A percentile compares a stretch with the other conserved stretches of the same genome.
Evolutionary conservation across 805 yeast genomes (phyloP).

Genomic region (Schwanniomyces occidentalis): DNA sequence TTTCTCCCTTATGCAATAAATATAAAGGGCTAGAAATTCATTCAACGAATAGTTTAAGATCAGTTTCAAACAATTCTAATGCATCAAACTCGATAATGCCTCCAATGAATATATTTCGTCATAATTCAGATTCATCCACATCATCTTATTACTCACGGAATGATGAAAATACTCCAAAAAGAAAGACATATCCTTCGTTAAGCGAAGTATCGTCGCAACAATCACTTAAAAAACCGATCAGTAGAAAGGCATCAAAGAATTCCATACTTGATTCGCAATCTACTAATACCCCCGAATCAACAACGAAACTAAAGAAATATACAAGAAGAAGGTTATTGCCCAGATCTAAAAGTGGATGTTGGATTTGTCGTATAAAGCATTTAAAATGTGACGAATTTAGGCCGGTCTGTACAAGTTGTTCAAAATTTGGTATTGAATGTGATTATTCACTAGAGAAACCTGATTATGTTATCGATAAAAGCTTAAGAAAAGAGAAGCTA

Average conservation of each 20-base stretch:
- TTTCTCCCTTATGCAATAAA: constrained; percentile 21
- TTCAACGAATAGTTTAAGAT: constrained; percentile 6
- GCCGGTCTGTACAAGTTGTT: constrained; percentile 39
- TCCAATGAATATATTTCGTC: no score
- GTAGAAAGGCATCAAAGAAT: no score
- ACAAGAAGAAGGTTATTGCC: constrained; percentile 42
- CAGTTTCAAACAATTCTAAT: constrained; percentile 7
- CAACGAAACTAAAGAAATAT: constrained; percentile 28
- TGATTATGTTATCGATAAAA: constrained; percentile 35
- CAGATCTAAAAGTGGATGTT: constrained; percentile 44
- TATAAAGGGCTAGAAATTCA: constrained; percentile 18
- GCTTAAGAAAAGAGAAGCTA: constrained; percentile 34
- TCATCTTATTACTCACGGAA: no score
- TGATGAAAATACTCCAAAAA: constrained; percentile 15
- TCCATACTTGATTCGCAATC: no score
- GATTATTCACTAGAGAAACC: constrained; percentile 43
- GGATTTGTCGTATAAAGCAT: constrained; percentile 49
- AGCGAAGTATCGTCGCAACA: constrained; percentile 8
- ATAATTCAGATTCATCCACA: no score
- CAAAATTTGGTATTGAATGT: constrained; percentile 41
- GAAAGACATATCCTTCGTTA: constrained; percentile 15
- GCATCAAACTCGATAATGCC: no score
- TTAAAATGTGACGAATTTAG: constrained; percentile 43
- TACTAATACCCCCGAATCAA: constrained; percentile 8
- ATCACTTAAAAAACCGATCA: neutral